Evolutionary conservation across 2,329 filamentous ascomycete species (phyloP), one percentile per base, ranked within the genome.

Genomic region (Sporothrix pseudoabietina): DNA sequence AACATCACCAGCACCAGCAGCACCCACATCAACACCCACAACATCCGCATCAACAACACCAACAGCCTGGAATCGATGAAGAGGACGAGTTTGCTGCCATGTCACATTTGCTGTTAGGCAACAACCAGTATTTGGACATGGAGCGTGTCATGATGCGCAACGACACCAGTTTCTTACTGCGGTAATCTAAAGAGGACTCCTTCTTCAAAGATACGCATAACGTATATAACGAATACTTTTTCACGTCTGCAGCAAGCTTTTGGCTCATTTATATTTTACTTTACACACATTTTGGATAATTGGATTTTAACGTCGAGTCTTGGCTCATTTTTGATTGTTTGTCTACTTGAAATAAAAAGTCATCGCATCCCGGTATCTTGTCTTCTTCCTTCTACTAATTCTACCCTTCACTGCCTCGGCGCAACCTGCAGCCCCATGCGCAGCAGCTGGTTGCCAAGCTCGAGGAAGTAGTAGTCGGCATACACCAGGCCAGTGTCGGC

Each of bases 391-490:
- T 32, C 5, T 6, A 5, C 30, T 32, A 14, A 19, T 14, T 39
- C 30, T 16, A 14, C 8, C 3, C 57, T n/a, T 32, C 41, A 30
- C 44, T 69, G 49, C 5, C 65, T 69, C 30, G 65, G 65, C 16
- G 65, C 65, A 22, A 69, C 44, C 14, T 69, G 65, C 9, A 80
- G 71, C 0, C 78, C 79, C 79, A 81, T 78, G 32, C 77, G 74
- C 72, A 85, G 74, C n/a, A 85, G 75, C 71, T 82, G 81, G 72
- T 84, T 85, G 7, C 83, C 83, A 77, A 84, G 82, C 73, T 84
- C 82, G 7, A 85, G 71, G 35, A 85, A 77, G 73, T 82, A 85
- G 74, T 85, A 85, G 76, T 85, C 83, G 1, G 82, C 83, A 79
- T 85, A 85, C 5, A 85, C 83, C 35, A 85, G 76, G 2, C 83